Evolutionary conservation across 352 stramenopile species (phyloP).

Genomic region (Peronosclerospora sorghi): DNA sequence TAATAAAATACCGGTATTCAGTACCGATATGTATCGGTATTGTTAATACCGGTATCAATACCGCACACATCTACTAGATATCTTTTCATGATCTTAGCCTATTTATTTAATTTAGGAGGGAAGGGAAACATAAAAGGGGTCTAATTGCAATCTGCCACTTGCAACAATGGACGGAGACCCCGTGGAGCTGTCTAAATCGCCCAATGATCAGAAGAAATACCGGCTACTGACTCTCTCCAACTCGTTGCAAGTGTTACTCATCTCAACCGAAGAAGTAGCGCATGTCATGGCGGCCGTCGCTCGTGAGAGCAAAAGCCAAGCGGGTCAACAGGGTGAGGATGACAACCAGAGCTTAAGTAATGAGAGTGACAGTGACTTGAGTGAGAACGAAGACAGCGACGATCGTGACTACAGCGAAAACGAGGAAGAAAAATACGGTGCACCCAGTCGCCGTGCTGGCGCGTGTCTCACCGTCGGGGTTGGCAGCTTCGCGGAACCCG

Average conservation of each 20-base stretch:
- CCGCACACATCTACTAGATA: too few species aligned
- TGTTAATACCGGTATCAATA: too few species aligned
- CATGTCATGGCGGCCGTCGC: slow-evolving; percentile 18
- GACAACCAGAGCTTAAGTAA: slow-evolving; percentile 9
- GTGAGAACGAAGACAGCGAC: slow-evolving; percentile 20
- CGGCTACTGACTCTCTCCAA: slow-evolving; percentile 71
- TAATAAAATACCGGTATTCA: too few species aligned
- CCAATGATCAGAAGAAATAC: slow-evolving; percentile 81
- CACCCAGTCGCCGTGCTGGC: slow-evolving; percentile 29
- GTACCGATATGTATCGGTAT: too few species aligned
- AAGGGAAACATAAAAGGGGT: too few species aligned
- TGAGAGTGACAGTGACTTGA: slow-evolving; percentile 23
- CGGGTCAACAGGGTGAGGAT: slow-evolving; percentile 10
- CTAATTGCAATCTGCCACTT: neutral
- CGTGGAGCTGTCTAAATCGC: slow-evolving; percentile 58
- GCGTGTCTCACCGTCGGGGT: slow-evolving; percentile 61
- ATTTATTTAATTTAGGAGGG: too few species aligned
- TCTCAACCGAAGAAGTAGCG: slow-evolving; percentile 41
- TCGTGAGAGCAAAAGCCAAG: slow-evolving; percentile 19
- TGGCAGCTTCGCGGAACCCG: slow-evolving; percentile 62
- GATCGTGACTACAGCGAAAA: slow-evolving; percentile 27
- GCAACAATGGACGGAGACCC: slow-evolving; percentile 14
- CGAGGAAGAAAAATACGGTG: slow-evolving; percentile 19
- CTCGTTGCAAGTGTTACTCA: slow-evolving; percentile 61
- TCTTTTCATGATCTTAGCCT: too few species aligned